Base-by-base conservation (phyloP, 2,329 filamentous ascomycete genomes). In the Daldinia sp. region DNA sequence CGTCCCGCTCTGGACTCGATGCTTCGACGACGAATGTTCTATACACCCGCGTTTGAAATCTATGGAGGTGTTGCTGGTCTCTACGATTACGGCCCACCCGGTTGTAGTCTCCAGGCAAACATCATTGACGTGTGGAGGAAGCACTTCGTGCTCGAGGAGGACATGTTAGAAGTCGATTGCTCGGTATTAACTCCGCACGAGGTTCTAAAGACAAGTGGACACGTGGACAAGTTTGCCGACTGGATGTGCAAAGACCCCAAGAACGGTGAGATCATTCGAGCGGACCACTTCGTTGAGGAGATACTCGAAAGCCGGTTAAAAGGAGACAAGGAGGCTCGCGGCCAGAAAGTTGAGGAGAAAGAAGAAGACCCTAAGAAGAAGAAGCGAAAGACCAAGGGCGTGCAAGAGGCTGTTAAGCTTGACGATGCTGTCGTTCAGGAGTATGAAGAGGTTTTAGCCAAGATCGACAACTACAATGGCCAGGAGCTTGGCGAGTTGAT, bases 241-340 rank as follows among this genome's bases (percentile, higher is more conserved):
- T 98, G 92, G 92, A 97, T 98, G 94, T 97, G 92, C 88, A 97
- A 96, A 80, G 95, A 99, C 78, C 93, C 94, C 67, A 96, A 96
- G 85, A 97, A 90, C 73, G 95, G 95, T 76, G 95, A 99, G 78
- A 97, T 97, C 75, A 88, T 99, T 77, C 89, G 95, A 71, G 93
- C 95, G 61, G 95, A 99, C 76, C 95, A 99, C 82, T 87, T 98
- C 73, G 94, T 99, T 70, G 94, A 98, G 83, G 92, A 96, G 72
- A 89, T 97, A 34, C 87, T 99, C 53, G 94, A 97, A 82, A 83
- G 87, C 48, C 86, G 95, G 35, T 80, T 99, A 64, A 94, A 94
- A 79, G 93, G 92, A 54, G 89, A 98, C 82, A 95, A 95, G 82
- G 90, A 96, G 78, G 94, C 95, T 25, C 92, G 95, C 72, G 94